phyloP scores from a whole-genome alignment of 2,329 filamentous ascomycete species.

The Hymenoscyphus scutula region DNA sequence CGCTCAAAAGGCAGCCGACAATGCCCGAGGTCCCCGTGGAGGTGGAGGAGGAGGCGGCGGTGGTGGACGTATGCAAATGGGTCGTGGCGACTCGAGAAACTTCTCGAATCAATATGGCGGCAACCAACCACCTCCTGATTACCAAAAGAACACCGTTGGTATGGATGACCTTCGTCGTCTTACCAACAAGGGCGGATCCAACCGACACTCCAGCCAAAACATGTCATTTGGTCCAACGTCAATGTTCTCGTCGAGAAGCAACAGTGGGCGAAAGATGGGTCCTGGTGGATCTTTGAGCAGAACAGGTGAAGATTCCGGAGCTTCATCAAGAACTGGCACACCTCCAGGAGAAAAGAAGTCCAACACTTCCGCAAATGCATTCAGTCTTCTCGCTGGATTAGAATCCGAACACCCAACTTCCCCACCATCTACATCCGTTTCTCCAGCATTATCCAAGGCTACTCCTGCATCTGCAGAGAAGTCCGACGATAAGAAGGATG shows the following conservation, averaged over 20 bases:
- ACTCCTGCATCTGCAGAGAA: conserved; percentile 48
- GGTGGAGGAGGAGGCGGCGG: conserved; percentile 50
- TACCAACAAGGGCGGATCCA: conserved; percentile 56
- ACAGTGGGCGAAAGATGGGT: conserved; percentile 80
- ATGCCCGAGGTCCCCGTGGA: conserved; percentile 60
- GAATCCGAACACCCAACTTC: conserved; percentile 63
- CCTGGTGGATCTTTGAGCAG: conserved; percentile 71
- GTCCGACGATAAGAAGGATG: conserved; percentile 49
- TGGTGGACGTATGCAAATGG: conserved; percentile 67
- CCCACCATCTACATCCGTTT: conserved; percentile 66
- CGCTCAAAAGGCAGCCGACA: conserved; percentile 78
- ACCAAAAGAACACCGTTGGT: conserved; percentile 75
- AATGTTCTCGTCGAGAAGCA: conserved; percentile 85
- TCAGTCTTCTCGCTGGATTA: conserved; percentile 59
- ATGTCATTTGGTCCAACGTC: conserved; percentile 75
- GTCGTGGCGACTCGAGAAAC: conserved; percentile 83
- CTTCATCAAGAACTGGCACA: conserved; percentile 86
- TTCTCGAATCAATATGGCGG: conserved; percentile 70
- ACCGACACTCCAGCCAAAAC: conserved; percentile 60
- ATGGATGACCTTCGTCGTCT: conserved; percentile 90
- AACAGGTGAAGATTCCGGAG: conserved; percentile 78
- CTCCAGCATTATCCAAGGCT: conserved; percentile 63
- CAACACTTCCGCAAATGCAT: conserved; percentile 79
- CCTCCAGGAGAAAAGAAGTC: conserved; percentile 67
- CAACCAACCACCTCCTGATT: conserved; percentile 68